Base-by-base conservation (phyloP, 148 eudicot species). In the Rhododendron kiyosumense region DNA sequence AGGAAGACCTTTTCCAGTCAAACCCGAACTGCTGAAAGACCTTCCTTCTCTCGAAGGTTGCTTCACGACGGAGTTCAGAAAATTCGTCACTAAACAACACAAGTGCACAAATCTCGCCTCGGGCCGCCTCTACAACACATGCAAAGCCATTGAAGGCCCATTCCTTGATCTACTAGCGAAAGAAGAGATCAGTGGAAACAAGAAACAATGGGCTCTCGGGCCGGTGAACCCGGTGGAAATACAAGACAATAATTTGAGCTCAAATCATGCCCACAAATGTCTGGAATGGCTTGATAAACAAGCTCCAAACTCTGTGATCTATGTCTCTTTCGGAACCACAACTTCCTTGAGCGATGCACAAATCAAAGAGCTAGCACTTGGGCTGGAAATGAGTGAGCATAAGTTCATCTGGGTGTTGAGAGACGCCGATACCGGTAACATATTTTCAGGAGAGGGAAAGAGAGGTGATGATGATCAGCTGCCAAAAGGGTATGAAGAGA, bases 21-120 rank as follows among this genome's bases (percentile, higher is more conserved):
- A 81, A 49, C 38, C 43, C 12, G 6, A 54, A 10, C 9, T 81
- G 9, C 17, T 86, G 7, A 15, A 36, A 36, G 81, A 73, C 28
- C 84, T 86, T 54, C 87, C 87, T 3, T 81, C 87, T 4, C 84
- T 81, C 12, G 87, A 81, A 85, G 87, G 84, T 12, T 86, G 87
- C n/a, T 86, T 81, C 32, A 81, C 87, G 7, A 9, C n/a, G 36
- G 84, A 86, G 11, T 86, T 86, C 43, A 13, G 5, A 18, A 46
- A 81, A 5, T 86, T 86, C 14, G 13, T 86, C 36, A 17, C 71
- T 0, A 81, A 81, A 36, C 80, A 86, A 15, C 84, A 71, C 22
- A 61, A 69, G 18, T 28, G 75, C 41, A 14, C 61, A 26, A 86
- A 81, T 84, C 69, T 69, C 46, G 52, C 73, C 80, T 81, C 87